phyloP scores from a whole-genome alignment of 768 basidiomycete species.

The Amanita muscaria region DNA sequence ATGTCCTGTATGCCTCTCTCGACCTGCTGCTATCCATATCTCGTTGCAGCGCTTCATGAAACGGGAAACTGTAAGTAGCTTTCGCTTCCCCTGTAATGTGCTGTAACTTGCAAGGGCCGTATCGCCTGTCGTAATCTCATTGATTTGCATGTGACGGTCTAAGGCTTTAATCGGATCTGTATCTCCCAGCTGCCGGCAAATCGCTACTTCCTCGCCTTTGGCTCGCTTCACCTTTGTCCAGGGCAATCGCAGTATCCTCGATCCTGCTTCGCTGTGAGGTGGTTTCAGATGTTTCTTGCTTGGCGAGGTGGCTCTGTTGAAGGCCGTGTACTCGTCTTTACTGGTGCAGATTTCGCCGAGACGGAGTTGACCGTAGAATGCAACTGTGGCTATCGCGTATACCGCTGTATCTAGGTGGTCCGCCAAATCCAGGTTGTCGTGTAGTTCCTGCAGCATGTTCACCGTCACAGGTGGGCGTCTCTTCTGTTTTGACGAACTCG shows the following conservation, averaged over 20 bases:
- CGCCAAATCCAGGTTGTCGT: slow-evolving; percentile 10
- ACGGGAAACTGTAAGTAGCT: slow-evolving; percentile 10
- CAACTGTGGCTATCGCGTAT: slow-evolving; percentile 13
- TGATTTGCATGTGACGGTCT: too few relatives aligned
- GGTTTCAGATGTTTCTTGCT: slow-evolving; percentile 2
- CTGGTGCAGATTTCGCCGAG: slow-evolving; percentile 24
- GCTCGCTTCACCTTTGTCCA: too few relatives aligned
- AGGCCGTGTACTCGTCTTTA: too few relatives aligned
- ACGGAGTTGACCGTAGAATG: slow-evolving; percentile 25
- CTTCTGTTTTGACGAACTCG: slow-evolving; percentile 9
- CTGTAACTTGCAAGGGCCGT: slow-evolving; percentile 1
- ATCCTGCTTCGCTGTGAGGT: neutral
- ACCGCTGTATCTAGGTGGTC: slow-evolving; percentile 18
- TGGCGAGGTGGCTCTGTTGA: slow-evolving; percentile 3
- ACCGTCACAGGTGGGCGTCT: slow-evolving; percentile 16
- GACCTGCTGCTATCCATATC: slow-evolving; percentile 16
- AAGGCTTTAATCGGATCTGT: too few relatives aligned
- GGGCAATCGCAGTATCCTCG: slow-evolving; percentile 17
- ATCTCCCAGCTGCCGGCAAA: slow-evolving; percentile 16
- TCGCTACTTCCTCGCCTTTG: slow-evolving; percentile 16
- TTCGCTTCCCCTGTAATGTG: neutral
- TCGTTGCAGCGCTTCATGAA: slow-evolving; percentile 19
- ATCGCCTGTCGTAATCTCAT: slow-evolving; percentile 10
- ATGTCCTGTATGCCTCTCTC: slow-evolving; percentile 18
- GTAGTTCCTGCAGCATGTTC: slow-evolving; percentile 14